phyloP scores from a whole-genome alignment of 1,284 basidiomycete species.

The Ceratobasidium theobromae region DNA sequence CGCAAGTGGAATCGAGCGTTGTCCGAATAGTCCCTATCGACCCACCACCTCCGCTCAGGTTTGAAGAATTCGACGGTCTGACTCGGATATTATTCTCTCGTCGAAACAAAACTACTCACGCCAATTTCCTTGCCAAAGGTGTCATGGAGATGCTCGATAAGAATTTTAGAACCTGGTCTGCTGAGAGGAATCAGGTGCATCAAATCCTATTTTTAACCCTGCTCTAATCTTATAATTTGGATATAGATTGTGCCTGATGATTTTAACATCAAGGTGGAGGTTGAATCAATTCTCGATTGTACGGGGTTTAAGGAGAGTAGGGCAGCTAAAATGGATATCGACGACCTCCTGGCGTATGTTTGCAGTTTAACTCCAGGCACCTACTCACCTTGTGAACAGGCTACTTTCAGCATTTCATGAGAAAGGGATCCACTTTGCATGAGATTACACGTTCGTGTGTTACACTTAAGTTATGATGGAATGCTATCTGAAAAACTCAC shows the following conservation, averaged over 20 bases:
- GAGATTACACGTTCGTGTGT: neutral
- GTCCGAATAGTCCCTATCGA: constrained; percentile 90
- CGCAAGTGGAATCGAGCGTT: constrained; percentile 91
- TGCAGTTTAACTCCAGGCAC: neutral
- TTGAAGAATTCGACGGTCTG: constrained; percentile 97
- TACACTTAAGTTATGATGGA: no score
- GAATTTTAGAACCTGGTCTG: constrained; percentile 94
- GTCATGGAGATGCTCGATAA: constrained; percentile 93
- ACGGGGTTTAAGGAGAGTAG: constrained; percentile 68
- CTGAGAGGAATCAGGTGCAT: constrained; percentile 72
- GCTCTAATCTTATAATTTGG: neutral
- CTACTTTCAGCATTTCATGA: constrained; percentile 80
- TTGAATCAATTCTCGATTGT: constrained; percentile 75
- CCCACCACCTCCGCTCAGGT: constrained; percentile 92
- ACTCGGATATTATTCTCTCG: constrained; percentile 88
- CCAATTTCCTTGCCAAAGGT: constrained; percentile 87
- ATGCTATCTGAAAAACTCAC: neutral
- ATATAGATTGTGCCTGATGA: constrained; percentile 70
- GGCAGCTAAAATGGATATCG: constrained; percentile 82
- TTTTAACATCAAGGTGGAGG: constrained; percentile 67
- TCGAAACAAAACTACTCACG: constrained; percentile 88
- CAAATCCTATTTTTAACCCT: neutral
- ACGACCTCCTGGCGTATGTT: constrained; percentile 77
- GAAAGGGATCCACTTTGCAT: constrained; percentile 79
- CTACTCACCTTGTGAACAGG: constrained; percentile 43